phyloP scores from a whole-genome alignment of 805 yeast species.

The Lipomyces oligophaga region DNA sequence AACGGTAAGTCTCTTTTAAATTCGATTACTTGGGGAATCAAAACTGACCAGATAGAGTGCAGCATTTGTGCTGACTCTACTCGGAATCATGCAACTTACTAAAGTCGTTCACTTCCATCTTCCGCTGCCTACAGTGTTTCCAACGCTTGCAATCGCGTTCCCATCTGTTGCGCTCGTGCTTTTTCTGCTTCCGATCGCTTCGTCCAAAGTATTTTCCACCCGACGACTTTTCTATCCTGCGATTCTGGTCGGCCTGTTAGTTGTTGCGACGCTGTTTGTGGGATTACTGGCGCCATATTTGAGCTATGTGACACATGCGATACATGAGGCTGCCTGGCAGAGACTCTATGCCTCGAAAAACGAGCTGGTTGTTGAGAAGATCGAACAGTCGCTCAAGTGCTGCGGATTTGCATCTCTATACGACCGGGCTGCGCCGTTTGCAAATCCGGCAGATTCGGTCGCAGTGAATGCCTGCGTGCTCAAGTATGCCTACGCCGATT shows the following conservation, averaged over 20 bases:
- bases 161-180: constrained; percentile 13
- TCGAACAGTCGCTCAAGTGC: constrained; percentile 19
- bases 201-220: constrained; percentile 13
- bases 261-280: constrained; percentile 12
- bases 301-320: constrained; percentile 9
- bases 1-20: too few species aligned
- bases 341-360: constrained; percentile 1
- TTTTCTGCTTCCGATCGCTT: constrained; percentile 13
- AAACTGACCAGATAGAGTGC: constrained; percentile 9
- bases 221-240: constrained; percentile 15
- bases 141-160: constrained; percentile 16
- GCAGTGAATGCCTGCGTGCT: constrained; percentile 18
- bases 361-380: constrained; percentile 8
- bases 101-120: constrained; percentile 21
- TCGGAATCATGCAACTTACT: constrained; percentile 26
- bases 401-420: constrained; percentile 21
- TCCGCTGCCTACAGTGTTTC: constrained; percentile 16
- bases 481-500: constrained; percentile 10
- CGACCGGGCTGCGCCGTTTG: constrained; percentile 23
- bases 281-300: constrained; percentile 22
- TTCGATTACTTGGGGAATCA: too few species aligned
- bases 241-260: constrained; percentile 6
- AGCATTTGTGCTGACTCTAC: constrained; percentile 20
- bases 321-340: constrained; percentile 19
- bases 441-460: constrained; percentile 1